Percentiles rank a stretch among this genome's conserved stretches.
phyloP scores from a whole-genome alignment of 352 stramenopile genomes.

The Globisporangium takayamanum region DNA sequence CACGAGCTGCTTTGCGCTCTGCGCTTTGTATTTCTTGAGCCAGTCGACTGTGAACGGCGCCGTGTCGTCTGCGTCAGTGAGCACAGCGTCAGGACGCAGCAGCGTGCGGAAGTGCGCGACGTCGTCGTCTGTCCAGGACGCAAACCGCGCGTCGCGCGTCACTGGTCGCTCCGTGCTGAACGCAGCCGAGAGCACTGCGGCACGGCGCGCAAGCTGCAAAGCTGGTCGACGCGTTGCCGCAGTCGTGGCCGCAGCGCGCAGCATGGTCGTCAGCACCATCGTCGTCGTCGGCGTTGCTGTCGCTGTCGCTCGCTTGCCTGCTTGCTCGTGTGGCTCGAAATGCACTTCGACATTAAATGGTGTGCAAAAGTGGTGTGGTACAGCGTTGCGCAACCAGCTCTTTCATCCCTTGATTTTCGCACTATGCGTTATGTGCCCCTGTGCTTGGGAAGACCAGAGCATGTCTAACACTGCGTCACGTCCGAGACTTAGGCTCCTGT shows the following conservation, averaged over 20 bases:
- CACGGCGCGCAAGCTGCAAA: not conserved
- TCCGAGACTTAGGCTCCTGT: constrained; percentile 23
- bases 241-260: constrained; percentile 8
- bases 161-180: constrained; percentile 19
- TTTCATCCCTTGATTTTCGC: no score
- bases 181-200: constrained; percentile 8
- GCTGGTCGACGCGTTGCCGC: constrained; percentile 8
- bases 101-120: constrained; percentile 59
- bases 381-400: no score
- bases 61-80: constrained; percentile 64
- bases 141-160: constrained; percentile 34
- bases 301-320: no score
- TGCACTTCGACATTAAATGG: not conserved
- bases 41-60: constrained; percentile 73
- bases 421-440: no score
- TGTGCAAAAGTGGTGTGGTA: not conserved
- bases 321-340: not conserved
- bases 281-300: not conserved
- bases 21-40: constrained; percentile 79
- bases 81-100: constrained; percentile 30
- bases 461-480: no score
- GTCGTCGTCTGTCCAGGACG: constrained; percentile 56
- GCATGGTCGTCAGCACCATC: constrained; percentile 1
- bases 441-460: no score
- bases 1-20: constrained; percentile 61